Base-by-base conservation (phyloP, 2,329 filamentous ascomycete genomes). In the Podosphaera fusca region DNA sequence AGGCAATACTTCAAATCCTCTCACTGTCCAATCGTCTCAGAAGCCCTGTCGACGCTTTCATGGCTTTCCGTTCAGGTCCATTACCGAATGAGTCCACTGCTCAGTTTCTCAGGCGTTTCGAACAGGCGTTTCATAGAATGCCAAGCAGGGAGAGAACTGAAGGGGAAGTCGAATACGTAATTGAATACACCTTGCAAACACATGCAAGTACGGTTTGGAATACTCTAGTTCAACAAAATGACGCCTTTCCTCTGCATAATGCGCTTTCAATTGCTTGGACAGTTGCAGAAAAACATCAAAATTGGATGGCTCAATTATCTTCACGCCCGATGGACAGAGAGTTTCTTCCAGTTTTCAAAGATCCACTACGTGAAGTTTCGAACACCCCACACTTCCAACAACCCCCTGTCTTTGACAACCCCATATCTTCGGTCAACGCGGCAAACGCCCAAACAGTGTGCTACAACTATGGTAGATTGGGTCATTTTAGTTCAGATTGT, bases 121-220 rank as follows among this genome's bases (percentile, higher is more conserved):
- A 51, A 51, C 30, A 33, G 49, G 49, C 49, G 31, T 51, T 51
- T 51, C 49, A 51, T 33, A 30, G 49, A 51, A 51, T 51, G 21
- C 30, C 49, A 12, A 31, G 12, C 31, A 30, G 30, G 10, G 30
- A 51, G 30, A 30, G 49, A 51, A 47, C 45, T 47, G 45, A 47
- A 47, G 29, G 29, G 29, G 45, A 47, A n/a, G 14, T n/a, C 14
- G 29, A 30, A 14, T 47, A 14, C 29, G 45, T 2, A 30, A 47
- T 47, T 47, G 35, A 38, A 21, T 55, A 55, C 14, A 55, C 53
- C n/a, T 55, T 42, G 30, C n/a, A 55, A 45, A 55, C 36, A 31
- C 36, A 33, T 31, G 36, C 53, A 10, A 36, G 53, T 30, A 55
- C 31, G 53, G 35, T 55, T 29, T 55, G 53, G 53, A 40, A 29